Base-by-base conservation (phyloP, 331 rosid species). In the Phaseolus coccineus region DNA sequence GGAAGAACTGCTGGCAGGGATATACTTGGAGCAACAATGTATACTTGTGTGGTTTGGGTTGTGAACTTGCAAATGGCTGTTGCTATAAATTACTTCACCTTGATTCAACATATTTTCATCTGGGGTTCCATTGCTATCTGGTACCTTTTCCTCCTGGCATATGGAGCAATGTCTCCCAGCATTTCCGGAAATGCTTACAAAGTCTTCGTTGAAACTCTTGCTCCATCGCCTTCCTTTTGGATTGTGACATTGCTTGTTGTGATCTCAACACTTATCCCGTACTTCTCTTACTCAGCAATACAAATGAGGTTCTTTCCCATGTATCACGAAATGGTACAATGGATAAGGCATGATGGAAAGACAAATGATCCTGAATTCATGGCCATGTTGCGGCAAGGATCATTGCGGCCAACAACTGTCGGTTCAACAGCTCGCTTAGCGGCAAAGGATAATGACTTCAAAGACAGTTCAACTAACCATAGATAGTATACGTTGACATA, bases 41-140 rank as follows among this genome's bases (percentile, higher is more conserved):
- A 87, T 39, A 88, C 99, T 2, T 93, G 99, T 77, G 65, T 86
- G 1, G 98, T 96, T 57, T 96, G 99, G 97, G 96, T 85, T 16
- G 98, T 96, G 51, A 96, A 96, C 86, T 73, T 93, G 89, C 99
- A 96, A 81, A 89, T 96, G 89, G 98, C 96, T 39, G 86, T 96
- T 24, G 70, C 87, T 35, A 86, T 96, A 46, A 88, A 73, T 73
- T 96, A 93, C 91, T 93, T 96, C 92, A 96, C 99, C 73, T 69
- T 96, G 83, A 87, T 96, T 77, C 99, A 96, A 83, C 99, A 93
- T 56, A 61, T 91, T 73, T 75, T 88, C 84, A 90, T 96, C 80
- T 96, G 99, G 99, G 98, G 99, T 47, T 83, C 97, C 39, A 76
- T 96, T 74, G 88, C 86, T 59, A 0, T 96, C 25, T 96, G 97